Conservation (phyloP, 2,329 filamentous ascomycete species). For the Pochonia chlamydosporia region DNA sequence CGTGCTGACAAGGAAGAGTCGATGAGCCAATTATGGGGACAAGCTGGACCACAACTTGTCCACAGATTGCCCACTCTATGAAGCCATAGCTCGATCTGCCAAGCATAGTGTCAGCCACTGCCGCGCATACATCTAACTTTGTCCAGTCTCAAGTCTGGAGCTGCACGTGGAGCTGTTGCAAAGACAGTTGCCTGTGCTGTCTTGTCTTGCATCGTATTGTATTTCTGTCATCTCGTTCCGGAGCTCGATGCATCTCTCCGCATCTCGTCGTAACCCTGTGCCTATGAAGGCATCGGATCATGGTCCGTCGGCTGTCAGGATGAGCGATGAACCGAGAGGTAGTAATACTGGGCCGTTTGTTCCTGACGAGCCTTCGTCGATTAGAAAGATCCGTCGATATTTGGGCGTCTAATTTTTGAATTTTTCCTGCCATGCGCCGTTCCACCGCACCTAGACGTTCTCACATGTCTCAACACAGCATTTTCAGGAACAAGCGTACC, state of each 20-base stretch:
- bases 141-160: not conserved
- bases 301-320: slow-evolving; percentile 2
- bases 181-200: not conserved
- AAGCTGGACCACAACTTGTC: not conserved
- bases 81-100: not conserved
- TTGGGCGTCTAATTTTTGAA: no score
- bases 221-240: not conserved
- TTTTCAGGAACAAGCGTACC: no score
- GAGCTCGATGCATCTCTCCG: no score
- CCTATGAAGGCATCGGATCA: not conserved
- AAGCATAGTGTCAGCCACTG: not conserved
- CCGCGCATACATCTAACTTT: not conserved
- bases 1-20: slow-evolving; percentile 5
- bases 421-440: no score
- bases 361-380: not conserved
- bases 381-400: no score
- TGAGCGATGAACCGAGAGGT: slow-evolving; percentile 1
- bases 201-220: not conserved
- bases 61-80: not conserved
- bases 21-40: not conserved
- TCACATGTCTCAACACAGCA: no score
- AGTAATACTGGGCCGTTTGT: not conserved
- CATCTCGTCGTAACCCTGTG: not conserved
- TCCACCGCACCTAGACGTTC: no score
- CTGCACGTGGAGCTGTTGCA: not conserved